Percentiles rank a stretch among this genome's conserved stretches.
These are phyloP conservation scores for Erigeron philadelphicus DNA, from an alignment of 140 eudicot species.

Conservation along the genomic window DNA sequence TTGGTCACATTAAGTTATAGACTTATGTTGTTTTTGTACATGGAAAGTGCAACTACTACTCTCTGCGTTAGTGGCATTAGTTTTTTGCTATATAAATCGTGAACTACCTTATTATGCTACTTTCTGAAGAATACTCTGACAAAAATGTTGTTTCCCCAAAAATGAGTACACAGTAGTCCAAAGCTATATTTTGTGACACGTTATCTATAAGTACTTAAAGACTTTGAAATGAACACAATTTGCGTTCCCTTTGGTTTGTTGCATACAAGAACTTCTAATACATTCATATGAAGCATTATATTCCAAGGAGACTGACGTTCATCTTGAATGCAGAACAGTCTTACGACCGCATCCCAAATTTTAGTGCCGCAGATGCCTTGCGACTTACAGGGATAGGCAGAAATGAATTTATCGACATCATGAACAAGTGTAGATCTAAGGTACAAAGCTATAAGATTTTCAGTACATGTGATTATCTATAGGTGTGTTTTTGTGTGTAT, in stretches of 20 bases:
- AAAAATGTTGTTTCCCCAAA: background rate
- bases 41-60: conserved; percentile 6
- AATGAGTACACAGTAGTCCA: background rate
- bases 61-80: conserved; percentile 1
- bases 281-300: background rate
- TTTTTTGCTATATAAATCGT: conserved; percentile 3
- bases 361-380: conserved; percentile 98
- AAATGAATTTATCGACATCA: conserved; percentile 96
- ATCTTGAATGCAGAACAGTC: conserved; percentile 83
- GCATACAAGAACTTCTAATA: background rate
- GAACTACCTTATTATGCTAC: conserved; percentile 15
- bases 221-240: background rate
- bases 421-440: conserved; percentile 99
- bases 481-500: conserved; percentile 4
- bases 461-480: conserved; percentile 10
- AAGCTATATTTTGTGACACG: background rate
- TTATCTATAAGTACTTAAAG: background rate
- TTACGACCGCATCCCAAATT: conserved; percentile 94
- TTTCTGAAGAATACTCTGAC: background rate
- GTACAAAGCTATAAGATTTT: conserved; percentile 32
- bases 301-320: conserved; percentile 20
- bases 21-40: conserved; percentile 3
- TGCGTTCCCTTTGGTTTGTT: background rate
- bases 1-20: background rate
- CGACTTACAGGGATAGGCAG: conserved; percentile 94